Evolutionary conservation across 208 protist species (phyloP), one percentile per base, ranked within the genome.

Genomic region (Trypanosomatidae sp.): DNA sequence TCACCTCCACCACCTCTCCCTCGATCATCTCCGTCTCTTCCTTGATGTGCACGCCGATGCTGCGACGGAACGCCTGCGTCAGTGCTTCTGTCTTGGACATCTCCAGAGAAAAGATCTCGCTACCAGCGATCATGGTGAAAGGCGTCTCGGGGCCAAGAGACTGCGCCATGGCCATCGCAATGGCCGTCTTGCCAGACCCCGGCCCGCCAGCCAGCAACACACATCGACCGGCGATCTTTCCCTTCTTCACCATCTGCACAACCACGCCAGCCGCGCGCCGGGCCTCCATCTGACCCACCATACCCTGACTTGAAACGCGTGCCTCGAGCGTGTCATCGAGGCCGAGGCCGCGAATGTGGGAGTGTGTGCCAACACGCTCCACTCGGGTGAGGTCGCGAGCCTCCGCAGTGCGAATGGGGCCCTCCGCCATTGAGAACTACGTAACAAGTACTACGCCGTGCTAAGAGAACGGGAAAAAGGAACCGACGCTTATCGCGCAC

Each of bases 81-180:
- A 99, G 90, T 36, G 99, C 99, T 90, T 99, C 99, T n/a, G 99
- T 99, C 86, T 99, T 99, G 65, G 97, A 99, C 98, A 99, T 99
- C 80, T 99, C 99, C 22, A 99, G 86, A 12, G 99, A 99, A 78
- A 99, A 99, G 73, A 99, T 99, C 80, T 99, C 99, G 64, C 91
- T 98, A 10, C 94, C 99, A 46, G 99, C 97, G n/a, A 99, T 98
- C 85, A 98, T 98, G 46, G 98, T 99, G 85, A 99, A 99, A 3
- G 99, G 99, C 8, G 97, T 99, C 56, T 99, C 95, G 30, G 84
- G 66, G 25, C 99, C 99, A 5, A 99, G 89, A 19, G 98, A 84
- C 82, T 99, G 98, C 25, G 99, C 97, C 92, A 99, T 99, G 76
- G 88, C 99, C 98, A 99, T 99, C 28, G 99, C 99, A 74, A 99